Evolutionary conservation across 1,139 yeast species (phyloP), one percentile per base, ranked within the genome.

Genomic region (Candida sp.): DNA sequence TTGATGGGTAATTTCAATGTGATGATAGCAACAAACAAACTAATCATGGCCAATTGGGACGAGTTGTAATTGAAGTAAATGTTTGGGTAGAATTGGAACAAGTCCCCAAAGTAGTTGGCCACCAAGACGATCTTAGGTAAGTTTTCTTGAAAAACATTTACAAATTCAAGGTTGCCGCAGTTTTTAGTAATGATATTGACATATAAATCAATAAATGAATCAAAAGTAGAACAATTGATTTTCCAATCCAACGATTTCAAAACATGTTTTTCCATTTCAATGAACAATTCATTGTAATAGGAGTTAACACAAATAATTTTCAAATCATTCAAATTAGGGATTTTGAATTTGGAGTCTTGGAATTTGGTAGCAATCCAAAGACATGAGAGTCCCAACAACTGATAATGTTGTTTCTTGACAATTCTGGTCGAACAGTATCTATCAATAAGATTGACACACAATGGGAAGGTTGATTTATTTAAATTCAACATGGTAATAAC

Each of bases 311-410:
- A 84, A 61, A 82, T 75, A 50, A 73, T 73, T 54, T 82, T 66
- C 48, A 79, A 68, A 52, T 79, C 81, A 51, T 75, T 73, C 48
- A 81, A 61, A 21, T 79, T 68, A 25, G 89, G 87, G 39, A 83
- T 78, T 56, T 80, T 80, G 52, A 77, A 77, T 63, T 86, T 86
- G 44, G 81, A 72, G 58, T 85, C 93, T 61, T 80, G 72, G 59
- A 79, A 83, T 64, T 86, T 86, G 49, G 89, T 80, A 36, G 87
- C 77, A 42, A 84, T 76, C 95, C 93, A 86, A 41, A 86, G 66
- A 49, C 87, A 77, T 23, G 89, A 81, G 47, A 85, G 70, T 3
- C 90, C 91, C 47, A 84, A 66, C 48, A 85, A 66, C 57, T 84
- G 88, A 58, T 80, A 84, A 56, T 81, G 84, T 49, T 71, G 73